Percentiles rank a stretch among this genome's conserved stretches.
Conservation (phyloP, 2,329 filamentous ascomycete genomes). For the Allantophomopsis cytisporea region DNA sequence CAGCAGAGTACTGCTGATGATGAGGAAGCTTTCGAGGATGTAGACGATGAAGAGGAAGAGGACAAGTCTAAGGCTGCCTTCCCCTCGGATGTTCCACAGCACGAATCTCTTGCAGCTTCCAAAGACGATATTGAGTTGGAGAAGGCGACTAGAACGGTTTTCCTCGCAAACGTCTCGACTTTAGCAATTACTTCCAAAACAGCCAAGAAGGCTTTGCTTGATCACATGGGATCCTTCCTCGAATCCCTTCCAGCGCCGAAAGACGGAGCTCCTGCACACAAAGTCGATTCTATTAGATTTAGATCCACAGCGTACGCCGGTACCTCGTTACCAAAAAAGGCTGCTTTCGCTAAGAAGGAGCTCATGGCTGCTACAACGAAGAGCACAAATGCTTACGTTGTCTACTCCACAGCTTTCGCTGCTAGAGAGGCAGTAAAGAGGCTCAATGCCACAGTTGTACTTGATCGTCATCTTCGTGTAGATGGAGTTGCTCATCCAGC, state of each 20-base stretch:
- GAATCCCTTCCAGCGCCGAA: conserved; percentile 31
- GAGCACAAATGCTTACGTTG: conserved; percentile 87
- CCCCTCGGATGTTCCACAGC: conserved; percentile 26
- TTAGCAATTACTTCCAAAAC: conserved; percentile 71
- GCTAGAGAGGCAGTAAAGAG: conserved; percentile 63
- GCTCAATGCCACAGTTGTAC: conserved; percentile 72
- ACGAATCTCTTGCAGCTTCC: conserved; percentile 40
- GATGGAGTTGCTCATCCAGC: conserved; percentile 85
- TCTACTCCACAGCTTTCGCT: conserved; percentile 65
- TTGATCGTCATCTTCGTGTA: conserved; percentile 80
- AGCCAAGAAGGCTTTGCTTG: conserved; percentile 63
- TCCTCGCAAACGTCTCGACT: conserved; percentile 81
- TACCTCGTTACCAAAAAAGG: conserved; percentile 72
- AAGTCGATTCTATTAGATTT: conserved; percentile 85
- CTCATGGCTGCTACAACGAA: conserved; percentile 85
- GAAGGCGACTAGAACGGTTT: conserved; percentile 81
- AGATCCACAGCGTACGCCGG: conserved; percentile 80
- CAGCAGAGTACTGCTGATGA: conserved; percentile 13
- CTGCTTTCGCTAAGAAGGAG: conserved; percentile 83
- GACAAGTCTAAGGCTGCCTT: conserved; percentile 23
- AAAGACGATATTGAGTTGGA: conserved; percentile 54
- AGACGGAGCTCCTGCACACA: conserved; percentile 39
- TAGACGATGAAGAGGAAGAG: conserved; percentile 15
- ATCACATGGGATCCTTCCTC: conserved; percentile 68
- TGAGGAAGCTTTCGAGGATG: conserved; percentile 10